These are phyloP conservation scores for Pseudogymnoascus sp. DNA, from an alignment of 2,329 filamentous ascomycete genomes.

Conservation along the genomic window DNA sequence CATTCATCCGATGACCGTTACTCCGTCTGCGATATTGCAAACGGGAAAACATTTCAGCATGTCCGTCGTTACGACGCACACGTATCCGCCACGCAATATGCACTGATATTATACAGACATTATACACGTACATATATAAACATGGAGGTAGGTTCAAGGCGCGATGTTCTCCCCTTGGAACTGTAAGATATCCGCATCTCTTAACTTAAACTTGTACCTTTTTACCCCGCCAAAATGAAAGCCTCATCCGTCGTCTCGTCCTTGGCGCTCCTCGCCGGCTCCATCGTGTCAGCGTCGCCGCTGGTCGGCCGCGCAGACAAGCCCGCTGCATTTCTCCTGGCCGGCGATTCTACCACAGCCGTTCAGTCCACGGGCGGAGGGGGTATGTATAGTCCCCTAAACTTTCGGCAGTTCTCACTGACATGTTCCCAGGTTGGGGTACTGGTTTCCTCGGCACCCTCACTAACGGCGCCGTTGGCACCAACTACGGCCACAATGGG, in stretches of 20 bases:
- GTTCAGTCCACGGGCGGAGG: conserved; percentile 12
- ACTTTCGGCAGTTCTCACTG: neutral
- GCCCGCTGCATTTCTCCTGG: conserved; percentile 32
- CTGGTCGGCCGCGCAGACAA: conserved; percentile 12
- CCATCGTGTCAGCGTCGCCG: neutral
- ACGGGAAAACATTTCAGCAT: conserved; percentile 8
- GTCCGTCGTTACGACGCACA: neutral
- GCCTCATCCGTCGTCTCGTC: neutral
- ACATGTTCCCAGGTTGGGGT: conserved; percentile 36
- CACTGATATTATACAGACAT: neutral
- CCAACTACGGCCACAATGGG: conserved; percentile 40
- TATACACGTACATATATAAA: neutral
- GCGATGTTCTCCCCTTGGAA: neutral
- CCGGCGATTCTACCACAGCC: conserved; percentile 35
- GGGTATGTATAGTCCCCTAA: neutral
- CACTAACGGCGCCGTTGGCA: conserved; percentile 33
- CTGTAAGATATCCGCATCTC: neutral
- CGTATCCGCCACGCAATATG: neutral
- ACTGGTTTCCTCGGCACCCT: conserved; percentile 42
- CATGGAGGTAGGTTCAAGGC: neutral
- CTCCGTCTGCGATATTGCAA: neutral
- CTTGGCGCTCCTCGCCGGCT: conserved; percentile 1
- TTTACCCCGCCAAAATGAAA: conserved; percentile 4
- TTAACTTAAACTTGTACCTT: neutral
- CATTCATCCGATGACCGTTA: neutral